A percentile compares a stretch with the other conserved stretches of the same genome.
These are phyloP conservation scores for Ensete glaucum DNA, from an alignment of 176 grass and related monocot genomes.

Conservation along the genomic window DNA sequence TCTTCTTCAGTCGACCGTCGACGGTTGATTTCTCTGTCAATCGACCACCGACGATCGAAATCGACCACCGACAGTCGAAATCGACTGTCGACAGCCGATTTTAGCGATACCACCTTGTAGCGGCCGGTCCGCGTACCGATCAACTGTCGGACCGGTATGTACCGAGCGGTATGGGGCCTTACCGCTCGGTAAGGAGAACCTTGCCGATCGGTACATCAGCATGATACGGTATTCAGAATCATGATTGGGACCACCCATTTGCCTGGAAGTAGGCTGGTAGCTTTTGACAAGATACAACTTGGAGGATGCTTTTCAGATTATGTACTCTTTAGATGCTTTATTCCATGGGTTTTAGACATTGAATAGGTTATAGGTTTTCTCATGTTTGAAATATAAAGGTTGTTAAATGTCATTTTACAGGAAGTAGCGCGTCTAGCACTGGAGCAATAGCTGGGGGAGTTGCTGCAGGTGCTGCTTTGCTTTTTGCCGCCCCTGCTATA, in stretches of 20 bases:
- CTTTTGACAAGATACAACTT: not conserved
- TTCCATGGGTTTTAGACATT: not conserved
- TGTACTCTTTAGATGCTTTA: not conserved
- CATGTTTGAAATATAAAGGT: not conserved
- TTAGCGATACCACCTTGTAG: no score
- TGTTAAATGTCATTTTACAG: not conserved
- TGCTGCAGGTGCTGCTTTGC: slow-evolving; percentile 6
- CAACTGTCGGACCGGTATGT: no score
- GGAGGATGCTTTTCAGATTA: not conserved
- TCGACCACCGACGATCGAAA: no score
- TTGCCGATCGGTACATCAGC: no score
- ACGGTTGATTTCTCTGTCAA: no score
- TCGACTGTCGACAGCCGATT: no score
- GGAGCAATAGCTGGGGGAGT: slow-evolving; percentile 7
- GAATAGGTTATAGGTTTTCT: not conserved
- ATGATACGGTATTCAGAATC: no score
- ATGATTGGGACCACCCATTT: not conserved
- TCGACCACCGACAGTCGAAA: no score
- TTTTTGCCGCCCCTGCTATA: slow-evolving; percentile 3
- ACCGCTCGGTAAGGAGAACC: no score
- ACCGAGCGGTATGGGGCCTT: no score
- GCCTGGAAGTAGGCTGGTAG: not conserved
- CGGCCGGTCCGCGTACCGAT: no score
- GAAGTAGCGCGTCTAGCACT: slow-evolving; percentile 2
- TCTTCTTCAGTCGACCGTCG: no score